Evolutionary conservation across 1,284 basidiomycete genomes (phyloP), one percentile per base, ranked within the genome.

Genomic region (Austroboletus novae-zelandiae): DNA sequence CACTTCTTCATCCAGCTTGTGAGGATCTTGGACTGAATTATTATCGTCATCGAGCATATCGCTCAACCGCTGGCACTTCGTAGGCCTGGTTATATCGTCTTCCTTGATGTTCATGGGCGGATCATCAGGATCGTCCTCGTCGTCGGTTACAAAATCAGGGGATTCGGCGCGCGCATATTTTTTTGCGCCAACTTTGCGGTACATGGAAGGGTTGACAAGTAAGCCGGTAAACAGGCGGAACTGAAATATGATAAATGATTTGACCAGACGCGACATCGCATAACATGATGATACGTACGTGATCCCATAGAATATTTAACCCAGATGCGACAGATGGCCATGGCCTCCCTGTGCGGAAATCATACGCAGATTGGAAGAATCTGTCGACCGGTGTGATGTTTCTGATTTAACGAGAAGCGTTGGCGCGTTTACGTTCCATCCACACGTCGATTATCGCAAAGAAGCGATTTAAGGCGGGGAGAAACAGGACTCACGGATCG

Each of bases 211-310:
- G 52, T 61, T 75, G 55, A 61, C 62, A n/a, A 79, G 70, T 14
- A 85, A 66, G 13, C 84, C 84, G 9, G 74, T 61, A 59, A 74
- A 86, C 30, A 80, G 59, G 17, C 78, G 74, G 56, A 84, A 83
- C 83, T 86, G 51, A 1, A 37, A 15, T n/a, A 15, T 9, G 9
- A 52, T 4, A 5, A 15, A n/a, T 5, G 17, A 17, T 3, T 9
- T 15, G 23, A 42, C 60, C 41, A 53, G 54, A 39, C 15, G 42
- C 34, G 13, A 14, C 10, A 15, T 14, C 23, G 40, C 46, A 34
- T 36, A 4, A 36, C 15, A 34, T 46, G 29, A 25, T 5, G 14
- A 40, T 9, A 15, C 5, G 14, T 60, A 86, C 86, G 58, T 81
- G 75, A 59, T 86, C 82, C 80, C 83, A 89, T 14, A 84, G 67